These are phyloP conservation scores for Aspergillus oerlinghausenensis DNA, from an alignment of 2,329 filamentous ascomycete species.

Conservation along the genomic window DNA sequence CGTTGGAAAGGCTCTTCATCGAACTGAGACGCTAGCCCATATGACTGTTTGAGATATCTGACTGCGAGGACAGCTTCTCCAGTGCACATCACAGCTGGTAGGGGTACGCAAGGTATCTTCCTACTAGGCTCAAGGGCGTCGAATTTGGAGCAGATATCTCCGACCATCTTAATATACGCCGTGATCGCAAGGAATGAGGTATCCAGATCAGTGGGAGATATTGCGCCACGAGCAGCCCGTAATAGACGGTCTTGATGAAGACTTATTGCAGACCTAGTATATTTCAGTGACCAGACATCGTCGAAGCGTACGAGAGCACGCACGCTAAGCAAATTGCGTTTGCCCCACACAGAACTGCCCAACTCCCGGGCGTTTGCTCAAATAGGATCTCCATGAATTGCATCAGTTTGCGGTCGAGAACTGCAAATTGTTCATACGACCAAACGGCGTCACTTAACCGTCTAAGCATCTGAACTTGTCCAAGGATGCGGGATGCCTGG, in stretches of 20 bases:
- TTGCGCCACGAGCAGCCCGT: neutral
- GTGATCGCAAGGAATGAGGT: neutral
- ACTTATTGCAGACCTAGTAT: neutral
- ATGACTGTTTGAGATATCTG: neutral
- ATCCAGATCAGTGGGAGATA: neutral
- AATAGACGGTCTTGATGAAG: neutral
- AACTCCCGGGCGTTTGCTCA: conserved; percentile 1
- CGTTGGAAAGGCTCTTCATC: neutral
- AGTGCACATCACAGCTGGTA: conserved; percentile 1
- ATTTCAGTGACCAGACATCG: neutral
- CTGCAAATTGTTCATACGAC: neutral
- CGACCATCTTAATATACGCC: conserved; percentile 4
- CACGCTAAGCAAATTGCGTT: conserved; percentile 1
- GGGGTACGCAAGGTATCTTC: conserved; percentile 2
- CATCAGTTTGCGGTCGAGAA: neutral
- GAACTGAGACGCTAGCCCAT: neutral
- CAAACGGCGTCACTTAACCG: neutral
- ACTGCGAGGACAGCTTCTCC: conserved; percentile 1
- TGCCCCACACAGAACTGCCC: conserved; percentile 1
- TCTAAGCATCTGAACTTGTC: conserved; percentile 1
- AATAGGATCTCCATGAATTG: neutral
- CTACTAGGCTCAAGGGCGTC: neutral
- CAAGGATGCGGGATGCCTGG: neutral
- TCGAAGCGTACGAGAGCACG: neutral
- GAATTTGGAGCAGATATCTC: conserved; percentile 5